Base-by-base conservation (phyloP, 495 filamentous ascomycete species). In the Penicillium desertorum region DNA sequence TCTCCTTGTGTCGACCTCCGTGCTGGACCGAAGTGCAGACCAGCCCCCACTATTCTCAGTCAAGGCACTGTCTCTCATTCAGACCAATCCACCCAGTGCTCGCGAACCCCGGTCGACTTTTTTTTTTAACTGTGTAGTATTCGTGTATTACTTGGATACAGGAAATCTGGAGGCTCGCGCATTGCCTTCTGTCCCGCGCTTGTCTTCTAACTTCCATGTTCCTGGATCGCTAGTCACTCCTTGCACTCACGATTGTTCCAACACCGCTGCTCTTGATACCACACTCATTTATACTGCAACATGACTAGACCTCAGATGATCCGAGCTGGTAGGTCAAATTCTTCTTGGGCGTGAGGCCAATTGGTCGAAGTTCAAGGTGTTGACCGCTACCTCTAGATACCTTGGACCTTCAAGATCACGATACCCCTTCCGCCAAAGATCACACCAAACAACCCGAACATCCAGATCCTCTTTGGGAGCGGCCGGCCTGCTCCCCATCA, bases 371-470 rank as follows among this genome's bases (percentile, higher is more conserved):
- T 12, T 34, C 10, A 19, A n/a, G 47, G 51, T 68, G 57, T 62
- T 69, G 46, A 63, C 50, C 46, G 43, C 34, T 43, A 50, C 29
- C 42, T 61, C 42, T 63, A 97, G 94, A 99, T 76, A 93, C 94
- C 50, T 85, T 98, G 71, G 94, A 98, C 75, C 87, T 98, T 7
- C 95, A 99, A 78, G 83, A 88, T 71, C 87, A 86, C 64, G 77
- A 87, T 68, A 74, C 88, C 25, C 91, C 91, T 23, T 92, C 92
- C 43, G 88, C 94, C 7, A 81, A 96, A 72, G 90, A 89, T 62
- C 88, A 92, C 73, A 70, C 79, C 54, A 78, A 74, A 66, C 85
- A 84, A 66, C 76, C 74, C 22, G 66, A 73, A 44, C 73, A 79
- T 46, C 75, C 80, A 63, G 69, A 69, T 48, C 74, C 77, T 11